Conservation (phyloP, 768 basidiomycete species). For the Tulasnella sp. region DNA sequence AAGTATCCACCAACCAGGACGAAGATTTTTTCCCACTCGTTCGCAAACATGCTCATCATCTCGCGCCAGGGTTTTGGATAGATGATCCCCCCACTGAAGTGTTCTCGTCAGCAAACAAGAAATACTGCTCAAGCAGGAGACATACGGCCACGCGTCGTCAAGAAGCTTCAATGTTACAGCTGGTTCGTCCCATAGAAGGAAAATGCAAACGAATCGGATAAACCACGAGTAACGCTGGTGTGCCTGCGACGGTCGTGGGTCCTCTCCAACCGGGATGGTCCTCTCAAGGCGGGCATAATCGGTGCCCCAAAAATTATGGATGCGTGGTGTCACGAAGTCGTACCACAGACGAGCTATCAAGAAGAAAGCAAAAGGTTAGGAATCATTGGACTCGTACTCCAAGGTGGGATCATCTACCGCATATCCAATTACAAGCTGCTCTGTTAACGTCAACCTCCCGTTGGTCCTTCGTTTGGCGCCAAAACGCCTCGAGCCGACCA, state of each 20-base stretch:
- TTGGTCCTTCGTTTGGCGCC: background rate
- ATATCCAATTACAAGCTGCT: conserved; percentile 4
- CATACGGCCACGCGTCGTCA: conserved; percentile 19
- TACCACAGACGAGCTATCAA: background rate
- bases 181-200: conserved; percentile 18
- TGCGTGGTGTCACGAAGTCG: background rate
- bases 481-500: background rate
- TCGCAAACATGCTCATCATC: conserved; percentile 9
- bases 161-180: background rate
- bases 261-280: background rate
- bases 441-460: background rate
- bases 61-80: conserved; percentile 2
- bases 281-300: conserved; percentile 18
- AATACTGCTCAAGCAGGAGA: background rate
- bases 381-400: too few species aligned
- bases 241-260: background rate
- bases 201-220: background rate
- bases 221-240: background rate
- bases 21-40: conserved; percentile 20
- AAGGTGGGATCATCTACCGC: background rate
- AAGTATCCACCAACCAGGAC: background rate
- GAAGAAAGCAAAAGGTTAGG: too few species aligned
- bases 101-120: background rate
- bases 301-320: conserved; percentile 19
- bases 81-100: background rate